Base-by-base conservation (phyloP, 2,329 filamentous ascomycete genomes). In the Grosmannia huntii region DNA sequence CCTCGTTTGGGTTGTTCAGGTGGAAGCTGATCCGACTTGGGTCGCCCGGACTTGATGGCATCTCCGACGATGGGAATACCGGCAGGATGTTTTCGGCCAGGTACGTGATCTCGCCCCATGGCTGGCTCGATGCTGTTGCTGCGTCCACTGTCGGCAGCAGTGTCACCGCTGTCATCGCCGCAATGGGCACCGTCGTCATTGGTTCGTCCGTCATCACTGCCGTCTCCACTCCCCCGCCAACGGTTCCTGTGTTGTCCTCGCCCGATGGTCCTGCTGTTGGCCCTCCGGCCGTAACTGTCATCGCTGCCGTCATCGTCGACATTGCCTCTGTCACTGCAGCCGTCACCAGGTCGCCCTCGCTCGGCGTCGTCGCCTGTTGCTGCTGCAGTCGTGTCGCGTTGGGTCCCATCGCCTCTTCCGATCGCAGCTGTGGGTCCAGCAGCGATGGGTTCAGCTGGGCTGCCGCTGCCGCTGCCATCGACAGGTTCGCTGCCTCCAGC, bases 51-150 rank as follows among this genome's bases (percentile, higher is more conserved):
- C 64, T 57, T 1, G 63, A 53, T 23, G 63, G 56, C 48, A 64
- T 64, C 51, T 36, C 60, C 59, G 41, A 54, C 56, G 33, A 54
- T 63, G 69, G 59, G 57, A 62, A 68, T 44, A 68, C 61, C n/a
- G 65, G 61, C 50, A 66, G 16, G 33, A 58, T 65, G 10, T 62
- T 62, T n/a, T 66, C 71, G 2, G 76, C 65, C 50, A 77, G 62
- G 61, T 79, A 80, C 12, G 76, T 77, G 68, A 80, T 75, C 63
- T 79, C 76, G 3, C 77, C 77, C 78, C 78, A 81, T 1, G 77
- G 76, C 61, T 77, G 77, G 11, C 65, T 62, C 60, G 62, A 46
- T 10, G 57, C 59, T 5, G 66, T 61, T 16, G 64, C 61, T 27
- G 64, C 36, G 33, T 57, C 58, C 19, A 54, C 53, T 19, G 52